Conservation (phyloP, 345 rosid genomes). For the Brassica rapa region DNA sequence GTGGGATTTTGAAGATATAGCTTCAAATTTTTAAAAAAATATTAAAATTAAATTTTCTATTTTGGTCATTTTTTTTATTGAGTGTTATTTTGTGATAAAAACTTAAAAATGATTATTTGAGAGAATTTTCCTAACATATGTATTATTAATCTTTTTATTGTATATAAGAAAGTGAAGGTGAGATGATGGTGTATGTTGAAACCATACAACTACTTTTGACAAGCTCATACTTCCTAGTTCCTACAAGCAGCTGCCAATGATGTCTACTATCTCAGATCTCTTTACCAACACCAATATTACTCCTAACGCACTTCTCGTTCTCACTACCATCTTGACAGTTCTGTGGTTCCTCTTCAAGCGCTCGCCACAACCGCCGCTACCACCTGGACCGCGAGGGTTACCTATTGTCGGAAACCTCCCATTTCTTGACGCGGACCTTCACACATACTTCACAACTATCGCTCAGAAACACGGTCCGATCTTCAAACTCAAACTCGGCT, state of each 20-base stretch:
- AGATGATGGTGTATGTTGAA: background rate
- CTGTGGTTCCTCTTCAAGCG: conserved; percentile 5
- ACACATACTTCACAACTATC: conserved; percentile 43
- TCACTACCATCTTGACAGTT: background rate
- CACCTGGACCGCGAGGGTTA: conserved; percentile 55
- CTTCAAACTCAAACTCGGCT: conserved; percentile 45
- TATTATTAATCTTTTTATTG: background rate
- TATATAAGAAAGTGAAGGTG: background rate
- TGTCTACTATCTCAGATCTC: conserved; percentile 5
- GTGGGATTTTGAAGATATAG: no score
- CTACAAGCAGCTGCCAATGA: background rate
- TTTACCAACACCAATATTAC: background rate
- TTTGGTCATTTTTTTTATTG: no score
- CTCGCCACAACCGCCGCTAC: conserved; percentile 31
- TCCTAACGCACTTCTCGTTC: background rate
- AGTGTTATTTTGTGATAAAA: no score
- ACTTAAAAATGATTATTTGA: no score
- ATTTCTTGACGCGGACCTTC: conserved; percentile 50
- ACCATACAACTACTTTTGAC: background rate
- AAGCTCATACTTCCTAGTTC: background rate
- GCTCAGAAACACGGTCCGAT: conserved; percentile 47
- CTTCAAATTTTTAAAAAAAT: no score
- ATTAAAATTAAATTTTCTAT: no score
- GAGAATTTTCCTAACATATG: no score
- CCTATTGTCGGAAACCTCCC: conserved; percentile 56